Percentiles rank a stretch among this genome's conserved stretches.
Conservation (phyloP, 257 asterid species). For the Pogostemon cablin region DNA sequence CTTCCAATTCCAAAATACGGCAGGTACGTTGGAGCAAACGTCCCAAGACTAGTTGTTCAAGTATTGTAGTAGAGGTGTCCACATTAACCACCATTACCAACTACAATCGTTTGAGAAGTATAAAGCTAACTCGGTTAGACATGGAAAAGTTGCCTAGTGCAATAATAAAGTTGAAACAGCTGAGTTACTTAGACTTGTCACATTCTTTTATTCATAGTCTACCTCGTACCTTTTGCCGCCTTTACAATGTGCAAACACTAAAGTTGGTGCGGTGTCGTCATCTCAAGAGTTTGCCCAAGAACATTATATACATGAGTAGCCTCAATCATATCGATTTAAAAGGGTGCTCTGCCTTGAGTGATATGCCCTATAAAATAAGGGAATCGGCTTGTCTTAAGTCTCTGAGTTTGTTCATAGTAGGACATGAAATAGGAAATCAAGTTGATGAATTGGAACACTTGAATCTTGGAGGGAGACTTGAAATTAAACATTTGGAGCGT, state of each 20-base stretch:
- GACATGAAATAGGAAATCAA: slow-evolving; percentile 25
- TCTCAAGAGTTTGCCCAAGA: slow-evolving; percentile 9
- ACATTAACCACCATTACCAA: neutral
- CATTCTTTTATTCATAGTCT: neutral
- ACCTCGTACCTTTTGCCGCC: slow-evolving; percentile 1
- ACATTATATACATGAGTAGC: slow-evolving; percentile 19
- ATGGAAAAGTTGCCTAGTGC: neutral
- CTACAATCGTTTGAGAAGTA: slow-evolving; percentile 8
- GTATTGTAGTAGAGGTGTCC: neutral
- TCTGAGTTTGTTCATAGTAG: slow-evolving; percentile 33
- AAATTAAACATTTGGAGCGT: too few relatives aligned
- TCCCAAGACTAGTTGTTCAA: too few relatives aligned
- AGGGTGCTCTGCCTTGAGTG: slow-evolving; percentile 12
- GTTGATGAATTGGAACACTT: neutral
- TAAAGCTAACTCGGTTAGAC: neutral
- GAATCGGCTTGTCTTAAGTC: slow-evolving; percentile 31
- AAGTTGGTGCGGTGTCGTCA: neutral
- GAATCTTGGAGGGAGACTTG: too few relatives aligned
- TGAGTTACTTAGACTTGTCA: neutral
- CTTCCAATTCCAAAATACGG: too few relatives aligned
- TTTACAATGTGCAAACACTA: neutral
- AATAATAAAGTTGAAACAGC: slow-evolving; percentile 16
- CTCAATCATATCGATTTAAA: slow-evolving; percentile 35
- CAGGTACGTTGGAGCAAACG: too few relatives aligned
- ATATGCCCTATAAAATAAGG: slow-evolving; percentile 36